Percentiles rank a stretch among this genome's conserved stretches.
phyloP scores from a whole-genome alignment of 1,284 basidiomycete genomes.

The Boletus coffeatus region DNA sequence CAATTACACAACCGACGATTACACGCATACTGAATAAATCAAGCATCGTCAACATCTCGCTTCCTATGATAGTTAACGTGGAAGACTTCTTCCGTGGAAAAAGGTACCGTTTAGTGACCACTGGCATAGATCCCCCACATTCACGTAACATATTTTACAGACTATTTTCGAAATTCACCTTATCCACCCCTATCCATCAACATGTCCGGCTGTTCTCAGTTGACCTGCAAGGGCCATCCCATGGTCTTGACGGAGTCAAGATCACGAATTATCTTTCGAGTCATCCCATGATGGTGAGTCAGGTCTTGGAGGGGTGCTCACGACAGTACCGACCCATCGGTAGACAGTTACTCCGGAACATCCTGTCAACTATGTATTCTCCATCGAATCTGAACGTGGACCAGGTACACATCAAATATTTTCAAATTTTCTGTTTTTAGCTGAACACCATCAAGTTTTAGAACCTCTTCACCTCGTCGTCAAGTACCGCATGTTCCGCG shows the following conservation, averaged over 20 bases:
- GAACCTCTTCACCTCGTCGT: constrained; percentile 60
- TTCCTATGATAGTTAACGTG: constrained; percentile 81
- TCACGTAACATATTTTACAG: constrained; percentile 33
- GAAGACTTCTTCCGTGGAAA: constrained; percentile 81
- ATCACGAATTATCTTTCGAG: constrained; percentile 44
- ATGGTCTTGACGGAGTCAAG: constrained; percentile 42
- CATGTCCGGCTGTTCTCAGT: constrained; percentile 63
- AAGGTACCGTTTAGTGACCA: constrained; percentile 35
- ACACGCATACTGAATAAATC: constrained; percentile 46
- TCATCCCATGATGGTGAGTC: constrained; percentile 37
- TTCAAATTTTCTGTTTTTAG: background rate
- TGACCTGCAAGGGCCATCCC: constrained; percentile 41
- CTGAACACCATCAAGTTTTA: constrained; percentile 37
- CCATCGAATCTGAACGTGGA: constrained; percentile 53
- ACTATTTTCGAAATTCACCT: constrained; percentile 74
- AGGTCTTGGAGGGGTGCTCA: background rate
- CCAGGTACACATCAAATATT: constrained; percentile 39
- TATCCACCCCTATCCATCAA: constrained; percentile 68
- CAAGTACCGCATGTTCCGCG: constrained; percentile 65
- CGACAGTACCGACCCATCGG: constrained; percentile 2
- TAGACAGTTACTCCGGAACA: constrained; percentile 68
- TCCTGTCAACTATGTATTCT: constrained; percentile 69
- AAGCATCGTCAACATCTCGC: constrained; percentile 51
- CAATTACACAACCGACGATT: constrained; percentile 45
- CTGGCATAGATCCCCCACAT: background rate